Evolutionary conservation across 768 basidiomycete species (phyloP), one percentile per base, ranked within the genome.

Genomic region (Pisolithus orientalis): DNA sequence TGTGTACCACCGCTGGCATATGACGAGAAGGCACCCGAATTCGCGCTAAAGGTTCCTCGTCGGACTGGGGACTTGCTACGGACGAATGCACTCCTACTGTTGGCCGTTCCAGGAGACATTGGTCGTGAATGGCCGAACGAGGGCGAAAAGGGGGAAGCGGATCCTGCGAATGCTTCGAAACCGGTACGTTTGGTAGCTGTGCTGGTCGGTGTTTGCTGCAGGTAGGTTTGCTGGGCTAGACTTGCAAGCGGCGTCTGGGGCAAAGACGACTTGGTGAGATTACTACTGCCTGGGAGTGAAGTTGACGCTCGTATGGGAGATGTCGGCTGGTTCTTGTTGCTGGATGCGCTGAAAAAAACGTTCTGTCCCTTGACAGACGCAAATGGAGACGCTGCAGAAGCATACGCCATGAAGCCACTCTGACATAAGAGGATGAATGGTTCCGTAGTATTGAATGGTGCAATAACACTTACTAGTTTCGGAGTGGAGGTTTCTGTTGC

Each of bases 341-440:
- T 37, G 29, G 56, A 14, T 6, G 53, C 54, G 28, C 59, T 54
- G 27, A 64, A 64, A 50, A 79, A 75, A 27, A 77, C 57, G 61
- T 79, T 86, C 54, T 83, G 78, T 44, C 86, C 88, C 58, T 84
- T 87, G 61, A 87, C 81, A 44, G 78, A 68, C 13, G 85, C 82
- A 60, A 90, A 90, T 5, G 88, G 87, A 2, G 88, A 90, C 51
- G 73, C 77, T 10, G 80, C 71, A 2, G 86, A 84, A 11, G 88
- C 87, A 59, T 89, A 91, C 2, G 87, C 84, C 78, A 84, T 83
- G 66, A 91, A 91, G 25, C 88, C 88, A 49, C 79, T 71, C 85
- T 86, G 47, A 34, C 43, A 48, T 4, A 44, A 39, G 39, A 42
- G 48, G 13, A 50, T 53, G 29, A 62, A 52, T 38, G 21, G 7